Percentiles rank a stretch among this genome's conserved stretches.
These are phyloP conservation scores for Citrus hindsii DNA, from an alignment of 345 rosid genomes.

Conservation along the genomic window DNA sequence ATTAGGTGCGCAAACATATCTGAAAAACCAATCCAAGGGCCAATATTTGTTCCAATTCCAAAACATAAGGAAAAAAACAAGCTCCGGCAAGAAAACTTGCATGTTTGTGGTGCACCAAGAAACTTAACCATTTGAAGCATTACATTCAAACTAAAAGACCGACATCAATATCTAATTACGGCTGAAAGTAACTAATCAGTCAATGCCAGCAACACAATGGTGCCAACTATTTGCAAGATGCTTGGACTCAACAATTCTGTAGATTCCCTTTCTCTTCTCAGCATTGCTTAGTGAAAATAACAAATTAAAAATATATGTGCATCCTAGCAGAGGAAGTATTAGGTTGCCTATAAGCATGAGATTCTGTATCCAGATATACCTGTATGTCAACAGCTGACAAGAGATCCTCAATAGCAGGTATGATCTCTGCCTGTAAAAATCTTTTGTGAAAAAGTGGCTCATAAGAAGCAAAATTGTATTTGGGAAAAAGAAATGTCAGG, in stretches of 20 bases:
- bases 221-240: neutral
- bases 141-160: neutral
- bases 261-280: neutral
- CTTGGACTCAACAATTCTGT: neutral
- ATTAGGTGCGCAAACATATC: neutral
- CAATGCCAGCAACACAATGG: neutral
- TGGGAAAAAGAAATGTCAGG: neutral
- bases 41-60: neutral
- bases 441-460: slow-evolving; percentile 6
- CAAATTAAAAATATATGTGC: neutral
- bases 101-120: neutral
- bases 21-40: neutral
- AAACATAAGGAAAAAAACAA: neutral
- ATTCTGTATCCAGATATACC: slow-evolving; percentile 39
- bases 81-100: neutral
- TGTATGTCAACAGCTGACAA: slow-evolving; percentile 70
- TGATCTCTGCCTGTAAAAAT: slow-evolving; percentile 75
- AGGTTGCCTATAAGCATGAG: slow-evolving; percentile 8
- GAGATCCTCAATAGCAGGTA: slow-evolving; percentile 72
- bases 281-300: neutral
- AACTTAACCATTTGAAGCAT: neutral
- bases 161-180: neutral
- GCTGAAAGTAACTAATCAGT: neutral
- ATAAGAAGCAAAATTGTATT: slow-evolving; percentile 11
- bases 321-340: slow-evolving; percentile 1